These are phyloP conservation scores for Epichloe coenophiala DNA, from an alignment of 2,329 filamentous ascomycete genomes.

Conservation along the genomic window DNA sequence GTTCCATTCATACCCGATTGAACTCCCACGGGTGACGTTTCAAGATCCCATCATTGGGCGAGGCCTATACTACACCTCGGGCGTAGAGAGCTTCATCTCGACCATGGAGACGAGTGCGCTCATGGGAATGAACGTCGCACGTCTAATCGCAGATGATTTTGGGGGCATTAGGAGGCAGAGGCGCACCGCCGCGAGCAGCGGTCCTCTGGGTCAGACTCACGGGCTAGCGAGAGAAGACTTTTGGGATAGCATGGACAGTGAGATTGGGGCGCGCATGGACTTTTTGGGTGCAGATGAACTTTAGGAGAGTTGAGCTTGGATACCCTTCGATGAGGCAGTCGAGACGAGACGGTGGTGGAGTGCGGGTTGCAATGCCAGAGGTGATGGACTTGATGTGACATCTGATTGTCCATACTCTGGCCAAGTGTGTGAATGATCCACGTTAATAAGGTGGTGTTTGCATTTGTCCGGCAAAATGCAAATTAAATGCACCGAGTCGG, in stretches of 20 bases:
- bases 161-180: conserved; percentile 11
- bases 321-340: neutral
- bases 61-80: conserved; percentile 57
- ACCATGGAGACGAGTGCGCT: conserved; percentile 95
- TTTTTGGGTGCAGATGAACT: conserved; percentile 7
- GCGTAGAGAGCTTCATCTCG: conserved; percentile 86
- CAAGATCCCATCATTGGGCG: conserved; percentile 60
- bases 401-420: too few species aligned
- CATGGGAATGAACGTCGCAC: conserved; percentile 78
- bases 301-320: conserved; percentile 5
- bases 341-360: neutral
- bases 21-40: conserved; percentile 75
- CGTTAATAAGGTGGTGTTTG: too few species aligned
- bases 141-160: conserved; percentile 51
- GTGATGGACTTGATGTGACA: too few species aligned
- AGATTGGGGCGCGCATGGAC: conserved; percentile 7
- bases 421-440: too few species aligned
- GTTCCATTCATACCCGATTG: conserved; percentile 77
- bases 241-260: conserved; percentile 9
- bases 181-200: neutral
- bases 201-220: neutral
- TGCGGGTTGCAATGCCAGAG: too few species aligned
- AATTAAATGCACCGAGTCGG: too few species aligned
- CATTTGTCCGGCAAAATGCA: too few species aligned
- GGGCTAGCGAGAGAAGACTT: conserved; percentile 4